Percentiles rank a stretch among this genome's conserved stretches.
phyloP scores from a whole-genome alignment of 805 yeast species.

The Blastobotrys parvus region DNA sequence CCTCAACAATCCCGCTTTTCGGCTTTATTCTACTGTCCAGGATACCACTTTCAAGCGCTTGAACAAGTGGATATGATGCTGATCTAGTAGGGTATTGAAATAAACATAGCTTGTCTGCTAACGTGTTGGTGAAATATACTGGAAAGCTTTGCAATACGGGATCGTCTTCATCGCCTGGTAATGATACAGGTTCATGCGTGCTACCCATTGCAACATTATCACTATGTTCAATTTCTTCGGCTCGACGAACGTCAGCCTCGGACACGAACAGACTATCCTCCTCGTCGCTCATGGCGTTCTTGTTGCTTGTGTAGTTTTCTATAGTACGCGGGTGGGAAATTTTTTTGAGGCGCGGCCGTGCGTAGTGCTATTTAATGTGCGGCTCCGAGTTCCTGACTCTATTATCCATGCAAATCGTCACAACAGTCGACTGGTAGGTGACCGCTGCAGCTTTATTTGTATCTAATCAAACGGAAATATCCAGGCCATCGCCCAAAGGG shows the following conservation, averaged over 20 bases:
- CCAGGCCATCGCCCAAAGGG: too few relatives aligned
- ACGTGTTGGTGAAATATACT: conserved; percentile 34
- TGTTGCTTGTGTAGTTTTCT: background rate
- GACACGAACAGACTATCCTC: conserved; percentile 16
- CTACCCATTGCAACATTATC: background rate
- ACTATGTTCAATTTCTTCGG: background rate
- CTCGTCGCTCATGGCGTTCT: conserved; percentile 8
- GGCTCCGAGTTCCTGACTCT: too few relatives aligned
- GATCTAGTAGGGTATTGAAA: conserved; percentile 60
- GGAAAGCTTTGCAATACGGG: conserved; percentile 58
- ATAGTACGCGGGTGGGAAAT: background rate
- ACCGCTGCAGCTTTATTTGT: too few relatives aligned
- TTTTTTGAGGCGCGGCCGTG: too few relatives aligned
- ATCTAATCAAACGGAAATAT: too few relatives aligned
- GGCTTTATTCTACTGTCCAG: conserved; percentile 50
- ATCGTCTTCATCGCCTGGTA: conserved; percentile 34
- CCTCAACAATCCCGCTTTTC: conserved; percentile 55
- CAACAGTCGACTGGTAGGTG: too few relatives aligned
- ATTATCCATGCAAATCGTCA: too few relatives aligned
- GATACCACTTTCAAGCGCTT: conserved; percentile 30
- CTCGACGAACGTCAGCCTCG: conserved; percentile 10
- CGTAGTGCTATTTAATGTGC: too few relatives aligned
- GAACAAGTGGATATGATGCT: conserved; percentile 33
- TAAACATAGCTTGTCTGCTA: conserved; percentile 31
- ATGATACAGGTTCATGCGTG: background rate